Evolutionary conservation across 1,284 basidiomycete genomes (phyloP).

Genomic region (Exsudoporus floridanus): DNA sequence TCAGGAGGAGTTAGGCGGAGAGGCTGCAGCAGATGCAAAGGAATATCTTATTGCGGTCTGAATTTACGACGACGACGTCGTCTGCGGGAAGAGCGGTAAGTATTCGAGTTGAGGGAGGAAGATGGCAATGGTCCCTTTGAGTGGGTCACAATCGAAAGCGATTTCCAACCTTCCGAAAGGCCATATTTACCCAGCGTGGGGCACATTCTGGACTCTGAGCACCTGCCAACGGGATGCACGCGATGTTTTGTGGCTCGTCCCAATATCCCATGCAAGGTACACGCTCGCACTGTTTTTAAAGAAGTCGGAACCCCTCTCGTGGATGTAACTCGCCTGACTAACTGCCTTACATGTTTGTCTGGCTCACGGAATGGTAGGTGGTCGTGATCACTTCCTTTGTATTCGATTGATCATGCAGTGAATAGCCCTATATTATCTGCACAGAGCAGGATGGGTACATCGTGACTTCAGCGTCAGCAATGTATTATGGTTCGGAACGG

Average conservation of each 20-base stretch:
- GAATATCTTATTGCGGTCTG: slow-evolving; percentile 4
- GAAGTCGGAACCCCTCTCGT: slow-evolving; percentile 1
- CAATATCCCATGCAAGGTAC: neutral
- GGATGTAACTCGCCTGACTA: neutral
- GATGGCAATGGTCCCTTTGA: neutral
- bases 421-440: neutral
- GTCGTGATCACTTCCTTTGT: neutral
- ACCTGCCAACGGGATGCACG: neutral
- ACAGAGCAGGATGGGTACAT: slow-evolving; percentile 13
- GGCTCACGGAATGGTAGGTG: neutral
- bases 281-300: slow-evolving; percentile 6
- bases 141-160: neutral
- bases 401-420: neutral
- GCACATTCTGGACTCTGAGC: neutral
- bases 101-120: neutral
- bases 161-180: neutral
- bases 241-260: neutral
- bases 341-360: neutral
- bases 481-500: neutral
- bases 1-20: neutral
- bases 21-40: neutral
- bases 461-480: slow-evolving; percentile 12
- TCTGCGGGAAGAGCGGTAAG: neutral
- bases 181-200: neutral
- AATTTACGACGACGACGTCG: slow-evolving; percentile 1